Percentiles rank a stretch among this genome's conserved stretches.
phyloP scores from a whole-genome alignment of 345 rosid species.

The Rhizophora mangle region DNA sequence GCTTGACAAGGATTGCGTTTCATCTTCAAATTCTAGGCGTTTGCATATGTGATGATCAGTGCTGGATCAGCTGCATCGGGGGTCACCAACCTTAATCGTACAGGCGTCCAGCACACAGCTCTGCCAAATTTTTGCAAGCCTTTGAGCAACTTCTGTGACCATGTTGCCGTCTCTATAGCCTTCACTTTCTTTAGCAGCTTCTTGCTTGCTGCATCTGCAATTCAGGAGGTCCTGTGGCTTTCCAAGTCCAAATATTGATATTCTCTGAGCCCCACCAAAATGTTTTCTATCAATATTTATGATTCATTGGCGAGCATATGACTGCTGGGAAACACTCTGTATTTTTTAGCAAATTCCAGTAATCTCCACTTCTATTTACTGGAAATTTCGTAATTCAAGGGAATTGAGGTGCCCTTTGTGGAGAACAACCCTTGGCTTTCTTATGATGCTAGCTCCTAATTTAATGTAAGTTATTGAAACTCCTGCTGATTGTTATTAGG shows the following conservation, averaged over 20 bases:
- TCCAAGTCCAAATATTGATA: slow-evolving; percentile 32
- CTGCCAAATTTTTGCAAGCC: slow-evolving; percentile 86
- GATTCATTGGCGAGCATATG: neutral
- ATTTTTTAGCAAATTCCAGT: neutral
- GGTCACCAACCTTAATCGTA: slow-evolving; percentile 71
- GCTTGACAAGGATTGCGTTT: neutral
- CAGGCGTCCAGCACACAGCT: slow-evolving; percentile 65
- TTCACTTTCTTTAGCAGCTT: slow-evolving; percentile 57
- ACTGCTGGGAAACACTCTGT: slow-evolving; percentile 2
- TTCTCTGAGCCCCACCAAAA: neutral
- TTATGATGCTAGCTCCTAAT: too few species aligned
- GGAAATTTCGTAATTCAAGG: neutral
- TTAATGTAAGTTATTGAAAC: neutral
- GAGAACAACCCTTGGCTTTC: neutral
- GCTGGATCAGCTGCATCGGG: slow-evolving; percentile 83
- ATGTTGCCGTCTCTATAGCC: slow-evolving; percentile 60
- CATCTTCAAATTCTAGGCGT: slow-evolving; percentile 37
- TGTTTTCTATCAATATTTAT: neutral
- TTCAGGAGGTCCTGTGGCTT: slow-evolving; percentile 59
- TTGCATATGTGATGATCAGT: slow-evolving; percentile 59
- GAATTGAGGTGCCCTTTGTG: slow-evolving; percentile 1
- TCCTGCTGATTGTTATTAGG: neutral
- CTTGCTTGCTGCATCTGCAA: slow-evolving; percentile 52
- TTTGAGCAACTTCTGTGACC: slow-evolving; percentile 64
- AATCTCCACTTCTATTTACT: neutral